Evolutionary conservation across 192 early-diverging fungal species (phyloP), one percentile per base, ranked within the genome.

Genomic region (Coemansia sp.): DNA sequence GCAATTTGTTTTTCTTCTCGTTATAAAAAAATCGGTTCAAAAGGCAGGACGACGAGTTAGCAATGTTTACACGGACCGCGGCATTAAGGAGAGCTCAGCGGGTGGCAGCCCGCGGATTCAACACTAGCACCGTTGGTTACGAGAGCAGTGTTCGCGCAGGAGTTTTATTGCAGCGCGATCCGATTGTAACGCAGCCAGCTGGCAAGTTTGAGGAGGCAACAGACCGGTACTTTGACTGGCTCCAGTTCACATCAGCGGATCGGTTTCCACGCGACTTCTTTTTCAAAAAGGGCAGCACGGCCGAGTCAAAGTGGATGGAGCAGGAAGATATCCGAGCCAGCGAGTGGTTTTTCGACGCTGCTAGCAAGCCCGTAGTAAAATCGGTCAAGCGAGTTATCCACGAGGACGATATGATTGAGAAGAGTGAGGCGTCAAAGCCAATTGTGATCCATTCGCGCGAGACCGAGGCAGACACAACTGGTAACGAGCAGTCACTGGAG

Each of bases 401-500:
- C 57, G 57, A 60, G 31, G 57, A 60, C 57, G 57, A 60, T 16
- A 60, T 34, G 57, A 34, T 60, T 20, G 57, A 60, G 16, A 60
- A 34, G 18, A 61, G 38, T 18, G 51, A 64, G 52, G 13, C 20
- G 27, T 49, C 42, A 18, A 90, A 68, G 81, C 78, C 51, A 73
- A 92, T 93, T 22, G 85, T 85, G 31, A 82, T 87, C 44, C 85
- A 84, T 42, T 78, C 82, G 34, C 65, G 90, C 34, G 68, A 84
- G 36, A 93, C 91, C 7, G 78, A 87, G 63, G 90, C 89, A 1
- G 93, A 96, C 74, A 76, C 70, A 29, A 77, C 60, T 16, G 85
- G 90, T 22, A 92, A 94, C 70, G 55, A 88, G 15, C 88, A 79
- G 76, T 90, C 87, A n/a, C 75, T 95, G 70, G 91, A 97, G 84